Evolutionary conservation across 257 asterid species (phyloP).

Genomic region (Solanum boliviense): DNA sequence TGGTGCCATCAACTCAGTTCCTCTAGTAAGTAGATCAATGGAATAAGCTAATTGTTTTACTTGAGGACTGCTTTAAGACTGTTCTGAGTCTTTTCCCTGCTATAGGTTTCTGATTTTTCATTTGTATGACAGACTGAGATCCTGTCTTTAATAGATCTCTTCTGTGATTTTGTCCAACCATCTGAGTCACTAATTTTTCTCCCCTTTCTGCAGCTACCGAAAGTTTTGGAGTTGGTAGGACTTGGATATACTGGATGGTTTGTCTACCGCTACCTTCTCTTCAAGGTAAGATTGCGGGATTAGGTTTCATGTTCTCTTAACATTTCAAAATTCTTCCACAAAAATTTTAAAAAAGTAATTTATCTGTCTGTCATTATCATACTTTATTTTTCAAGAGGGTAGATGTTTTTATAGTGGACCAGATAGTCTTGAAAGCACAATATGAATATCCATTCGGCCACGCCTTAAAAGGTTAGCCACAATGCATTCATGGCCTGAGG

Average conservation of each 20-base stretch:
- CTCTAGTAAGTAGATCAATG: conserved; percentile 54
- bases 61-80: neutral
- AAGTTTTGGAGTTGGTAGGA: conserved; percentile 89
- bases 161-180: neutral
- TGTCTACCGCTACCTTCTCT: conserved; percentile 94
- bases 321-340: conserved; percentile 18
- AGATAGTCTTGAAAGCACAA: neutral
- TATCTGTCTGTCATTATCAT: neutral
- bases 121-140: neutral
- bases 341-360: neutral
- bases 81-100: neutral
- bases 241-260: conserved; percentile 99
- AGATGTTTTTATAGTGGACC: neutral
- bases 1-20: conserved; percentile 85
- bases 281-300: conserved; percentile 48
- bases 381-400: neutral
- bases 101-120: neutral
- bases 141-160: neutral
- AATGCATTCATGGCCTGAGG: neutral
- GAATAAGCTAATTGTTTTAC: neutral
- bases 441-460: neutral
- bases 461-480: neutral
- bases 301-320: conserved; percentile 8
- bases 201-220: conserved; percentile 60
- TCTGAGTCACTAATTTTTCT: neutral